Conservation (phyloP, 108 stramenopile genomes). For the Chaetoceros tenuissimus region DNA sequence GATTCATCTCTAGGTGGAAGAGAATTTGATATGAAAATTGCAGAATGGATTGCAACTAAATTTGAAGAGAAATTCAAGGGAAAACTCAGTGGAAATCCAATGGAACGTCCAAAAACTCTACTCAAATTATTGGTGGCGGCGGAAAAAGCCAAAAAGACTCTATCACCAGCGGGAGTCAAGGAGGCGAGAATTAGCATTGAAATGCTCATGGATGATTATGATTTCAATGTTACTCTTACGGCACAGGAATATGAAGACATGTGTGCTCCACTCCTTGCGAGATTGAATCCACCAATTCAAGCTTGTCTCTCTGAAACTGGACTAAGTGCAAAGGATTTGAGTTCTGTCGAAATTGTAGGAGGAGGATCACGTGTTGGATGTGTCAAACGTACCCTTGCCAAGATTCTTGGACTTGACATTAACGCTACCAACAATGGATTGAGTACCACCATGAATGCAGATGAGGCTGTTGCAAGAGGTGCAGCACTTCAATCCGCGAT, state of each 20-base stretch:
- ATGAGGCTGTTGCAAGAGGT: slow-evolving; percentile 95
- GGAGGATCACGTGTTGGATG: slow-evolving; percentile 87
- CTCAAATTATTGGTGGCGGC: slow-evolving; percentile 90
- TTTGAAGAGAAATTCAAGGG: slow-evolving; percentile 84
- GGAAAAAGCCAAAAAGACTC: slow-evolving; percentile 98
- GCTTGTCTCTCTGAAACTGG: slow-evolving; percentile 79
- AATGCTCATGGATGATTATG: slow-evolving; percentile 89
- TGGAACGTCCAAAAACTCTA: slow-evolving; percentile 74
- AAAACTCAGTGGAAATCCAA: slow-evolving; percentile 68
- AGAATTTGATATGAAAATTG: slow-evolving; percentile 88
- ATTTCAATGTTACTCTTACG: slow-evolving; percentile 77
- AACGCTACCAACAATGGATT: slow-evolving; percentile 69
- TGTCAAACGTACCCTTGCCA: slow-evolving; percentile 76
- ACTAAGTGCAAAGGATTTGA: slow-evolving; percentile 57
- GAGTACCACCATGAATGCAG: slow-evolving; percentile 96
- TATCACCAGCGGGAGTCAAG: slow-evolving; percentile 91
- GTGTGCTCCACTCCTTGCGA: slow-evolving; percentile 65
- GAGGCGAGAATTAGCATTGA: slow-evolving; percentile 91
- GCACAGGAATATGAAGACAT: slow-evolving; percentile 81
- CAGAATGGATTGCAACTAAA: slow-evolving; percentile 80
- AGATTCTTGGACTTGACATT: slow-evolving; percentile 60
- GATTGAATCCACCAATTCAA: slow-evolving; percentile 76
- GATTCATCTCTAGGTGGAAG: slow-evolving; percentile 89
- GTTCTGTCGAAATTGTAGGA: slow-evolving; percentile 90
- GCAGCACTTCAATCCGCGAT: slow-evolving; percentile 96